Conservation (phyloP, 1,284 basidiomycete species). For the Pascua sp. region DNA sequence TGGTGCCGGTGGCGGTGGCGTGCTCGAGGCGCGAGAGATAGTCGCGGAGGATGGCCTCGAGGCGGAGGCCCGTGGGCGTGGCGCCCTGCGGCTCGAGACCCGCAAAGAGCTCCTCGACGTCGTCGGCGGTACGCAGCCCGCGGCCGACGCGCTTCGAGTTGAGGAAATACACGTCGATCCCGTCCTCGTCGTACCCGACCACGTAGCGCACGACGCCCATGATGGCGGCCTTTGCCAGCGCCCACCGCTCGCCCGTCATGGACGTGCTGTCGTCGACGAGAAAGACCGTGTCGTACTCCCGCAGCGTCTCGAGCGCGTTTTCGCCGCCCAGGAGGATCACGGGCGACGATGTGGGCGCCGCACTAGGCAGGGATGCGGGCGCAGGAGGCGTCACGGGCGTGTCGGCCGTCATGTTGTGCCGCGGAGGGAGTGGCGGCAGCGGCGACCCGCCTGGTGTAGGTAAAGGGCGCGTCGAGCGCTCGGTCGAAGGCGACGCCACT, state of each 20-base stretch:
- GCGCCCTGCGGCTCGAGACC: constrained; percentile 40
- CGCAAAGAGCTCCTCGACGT: constrained; percentile 46
- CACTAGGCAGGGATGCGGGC: neutral
- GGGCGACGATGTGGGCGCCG: neutral
- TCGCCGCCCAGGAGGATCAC: constrained; percentile 16
- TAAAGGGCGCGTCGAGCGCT: neutral
- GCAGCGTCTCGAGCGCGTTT: constrained; percentile 39
- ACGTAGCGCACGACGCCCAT: constrained; percentile 41
- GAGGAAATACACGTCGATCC: constrained; percentile 47
- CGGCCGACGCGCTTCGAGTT: constrained; percentile 46
- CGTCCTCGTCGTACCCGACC: constrained; percentile 39
- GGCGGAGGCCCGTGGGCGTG: constrained; percentile 38
- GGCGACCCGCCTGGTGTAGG: neutral
- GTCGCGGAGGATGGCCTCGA: constrained; percentile 42
- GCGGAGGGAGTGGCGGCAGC: constrained; percentile 13
- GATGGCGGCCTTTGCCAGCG: constrained; percentile 35
- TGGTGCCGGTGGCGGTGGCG: constrained; percentile 1
- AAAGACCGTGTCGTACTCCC: constrained; percentile 47
- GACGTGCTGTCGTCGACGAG: constrained; percentile 43
- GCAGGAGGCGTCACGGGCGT: neutral
- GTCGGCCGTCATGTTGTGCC: constrained; percentile 3
- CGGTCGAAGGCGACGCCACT: constrained; percentile 2
- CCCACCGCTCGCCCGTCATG: constrained; percentile 45
- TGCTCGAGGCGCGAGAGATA: constrained; percentile 43
- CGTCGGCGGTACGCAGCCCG: constrained; percentile 23